Evolutionary conservation across 805 yeast genomes (phyloP), one percentile per base, ranked within the genome.

Genomic region (Cephaloascus albidus): DNA sequence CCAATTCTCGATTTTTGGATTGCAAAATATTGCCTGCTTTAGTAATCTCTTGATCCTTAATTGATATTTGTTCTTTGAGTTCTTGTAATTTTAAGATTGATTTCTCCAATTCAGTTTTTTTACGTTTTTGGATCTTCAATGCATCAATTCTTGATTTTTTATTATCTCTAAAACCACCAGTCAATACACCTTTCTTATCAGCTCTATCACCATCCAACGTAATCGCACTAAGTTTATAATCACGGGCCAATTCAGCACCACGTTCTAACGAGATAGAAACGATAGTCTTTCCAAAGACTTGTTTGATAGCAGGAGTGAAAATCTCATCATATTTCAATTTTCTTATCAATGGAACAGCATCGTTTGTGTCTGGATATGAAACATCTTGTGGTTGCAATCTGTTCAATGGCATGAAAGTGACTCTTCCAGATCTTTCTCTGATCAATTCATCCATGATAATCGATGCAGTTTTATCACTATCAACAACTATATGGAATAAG

Each of bases 151-250:
- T 70, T 0, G 87, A 81, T 38, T 63, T 51, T 43, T 74, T 74
- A 48, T 69, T 73, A 49, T 85, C 93, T 47, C 85, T 73, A 50
- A 73, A 86, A 37, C 97, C 97, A 58, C 97, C 97, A 18, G 86
- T 78, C 35, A 93, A 57, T 2, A 83, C 84, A 57, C 98, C 98
- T 46, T 70, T 76, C 36, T 76, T 78, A 49, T 86, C 94, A 37
- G 86, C 86, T 46, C 86, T 68, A 54, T 93, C 97, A 48, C 98
- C 98, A 56, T 86, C 95, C 15, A 90, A 62, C 0, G 98, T 93
- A 14, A 93, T 83, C 1, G 95, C 85, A 48, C 75, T 79, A 18
- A 89, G 60, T 23, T 75, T 73, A 54, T 67, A 74, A 8, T 63
- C 58, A 36, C 74, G 73, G 0, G 95, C 79, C 20, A 84, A 61